Evolutionary conservation across 73 alveolate genomes (phyloP).

Genomic region (Paramecium sonneborni): DNA sequence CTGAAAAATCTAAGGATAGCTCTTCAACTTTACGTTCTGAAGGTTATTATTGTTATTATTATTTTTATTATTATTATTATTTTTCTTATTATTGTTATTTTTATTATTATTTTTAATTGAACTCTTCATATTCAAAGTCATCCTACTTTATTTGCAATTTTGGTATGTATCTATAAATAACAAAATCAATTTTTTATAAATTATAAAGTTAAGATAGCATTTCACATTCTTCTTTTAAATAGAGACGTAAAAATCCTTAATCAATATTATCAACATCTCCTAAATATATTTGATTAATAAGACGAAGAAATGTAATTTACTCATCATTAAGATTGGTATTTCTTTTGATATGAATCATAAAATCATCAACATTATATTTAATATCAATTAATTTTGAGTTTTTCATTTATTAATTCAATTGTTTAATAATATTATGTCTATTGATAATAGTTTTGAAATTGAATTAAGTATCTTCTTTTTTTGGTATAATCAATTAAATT

Average conservation of each 20-base stretch:
- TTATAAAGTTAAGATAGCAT: not conserved
- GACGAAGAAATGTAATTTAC: not conserved
- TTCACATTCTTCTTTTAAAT: not conserved
- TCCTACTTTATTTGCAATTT: not conserved
- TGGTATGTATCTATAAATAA: not conserved
- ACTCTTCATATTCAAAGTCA: not conserved
- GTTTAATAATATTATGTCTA: not conserved
- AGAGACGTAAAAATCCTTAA: not conserved
- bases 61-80: not conserved
- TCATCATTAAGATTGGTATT: not conserved
- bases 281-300: not conserved
- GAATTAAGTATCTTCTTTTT: not conserved
- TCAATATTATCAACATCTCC: not conserved
- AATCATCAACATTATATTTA: not conserved
- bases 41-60: not conserved
- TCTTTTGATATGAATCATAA: not conserved
- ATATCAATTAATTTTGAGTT: not conserved
- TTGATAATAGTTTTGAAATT: not conserved
- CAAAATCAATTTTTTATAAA: not conserved
- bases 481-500: not conserved
- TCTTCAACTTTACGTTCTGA: not conserved
- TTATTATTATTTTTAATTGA: not conserved
- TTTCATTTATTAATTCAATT: not conserved
- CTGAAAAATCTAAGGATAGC: not conserved
- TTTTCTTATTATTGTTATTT: no score